Percentiles rank a stretch among this genome's conserved stretches.
phyloP scores from a whole-genome alignment of 2,329 filamentous ascomycete genomes.

The Alternaria sp. region DNA sequence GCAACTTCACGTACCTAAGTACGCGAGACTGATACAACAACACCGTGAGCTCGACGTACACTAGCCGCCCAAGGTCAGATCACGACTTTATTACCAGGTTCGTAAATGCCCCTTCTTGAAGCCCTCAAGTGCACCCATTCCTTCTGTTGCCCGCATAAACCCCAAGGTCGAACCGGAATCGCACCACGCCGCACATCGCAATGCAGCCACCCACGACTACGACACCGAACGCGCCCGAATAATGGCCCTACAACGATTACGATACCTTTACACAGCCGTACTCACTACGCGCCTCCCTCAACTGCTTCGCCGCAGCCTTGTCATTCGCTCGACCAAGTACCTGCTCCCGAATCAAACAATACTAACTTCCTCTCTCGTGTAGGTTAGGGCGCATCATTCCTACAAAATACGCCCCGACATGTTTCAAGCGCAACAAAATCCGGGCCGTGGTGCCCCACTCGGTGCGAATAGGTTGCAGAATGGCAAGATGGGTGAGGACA shows the following conservation, averaged over 20 bases:
- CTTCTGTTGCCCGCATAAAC: slow-evolving; percentile 36
- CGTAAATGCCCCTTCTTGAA: slow-evolving; percentile 44
- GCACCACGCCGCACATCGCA: slow-evolving; percentile 14
- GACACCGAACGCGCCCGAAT: neutral
- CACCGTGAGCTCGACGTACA: slow-evolving; percentile 9
- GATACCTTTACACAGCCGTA: neutral
- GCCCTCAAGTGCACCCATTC: slow-evolving; percentile 52
- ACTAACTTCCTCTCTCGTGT: slow-evolving; percentile 21
- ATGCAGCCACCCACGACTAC: slow-evolving; percentile 9
- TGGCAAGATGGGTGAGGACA: slow-evolving; percentile 59
- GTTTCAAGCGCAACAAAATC: slow-evolving; percentile 59
- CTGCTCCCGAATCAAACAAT: neutral
- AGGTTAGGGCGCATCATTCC: slow-evolving; percentile 59
- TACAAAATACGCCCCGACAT: slow-evolving; percentile 60
- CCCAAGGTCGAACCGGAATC: slow-evolving; percentile 21
- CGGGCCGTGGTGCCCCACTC: slow-evolving; percentile 56
- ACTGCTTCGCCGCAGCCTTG: neutral
- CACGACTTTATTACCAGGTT: slow-evolving; percentile 14
- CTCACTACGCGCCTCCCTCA: slow-evolving; percentile 1
- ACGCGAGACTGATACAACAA: slow-evolving; percentile 20
- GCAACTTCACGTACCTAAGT: slow-evolving; percentile 21
- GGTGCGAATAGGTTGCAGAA: slow-evolving; percentile 60
- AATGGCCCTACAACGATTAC: neutral
- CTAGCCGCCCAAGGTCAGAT: slow-evolving; percentile 1
- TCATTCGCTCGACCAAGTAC: neutral